Conservation (phyloP, 495 filamentous ascomycete genomes). For the Talaromyces borbonicus region DNA sequence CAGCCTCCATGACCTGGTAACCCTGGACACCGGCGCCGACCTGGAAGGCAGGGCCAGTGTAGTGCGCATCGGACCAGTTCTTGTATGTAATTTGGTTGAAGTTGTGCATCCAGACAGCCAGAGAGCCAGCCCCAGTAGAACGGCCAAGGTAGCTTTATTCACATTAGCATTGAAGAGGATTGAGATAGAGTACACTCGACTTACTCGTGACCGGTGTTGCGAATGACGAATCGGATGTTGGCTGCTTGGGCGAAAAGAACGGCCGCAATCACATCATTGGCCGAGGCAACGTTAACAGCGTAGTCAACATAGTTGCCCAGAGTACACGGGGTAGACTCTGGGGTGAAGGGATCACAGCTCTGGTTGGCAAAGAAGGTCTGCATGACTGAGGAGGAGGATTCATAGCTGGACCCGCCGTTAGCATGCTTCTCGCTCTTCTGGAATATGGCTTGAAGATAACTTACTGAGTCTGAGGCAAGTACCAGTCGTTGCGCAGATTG, state of each 20-base stretch:
- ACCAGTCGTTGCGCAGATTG: slow-evolving; percentile 18
- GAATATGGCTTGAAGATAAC: slow-evolving; percentile 4
- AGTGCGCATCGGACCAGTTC: slow-evolving; percentile 24
- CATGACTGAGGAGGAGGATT: slow-evolving; percentile 33
- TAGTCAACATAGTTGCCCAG: slow-evolving; percentile 51
- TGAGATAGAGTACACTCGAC: neutral
- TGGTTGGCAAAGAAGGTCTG: slow-evolving; percentile 31
- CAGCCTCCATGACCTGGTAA: slow-evolving; percentile 35
- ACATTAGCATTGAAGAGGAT: neutral
- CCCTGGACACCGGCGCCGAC: slow-evolving; percentile 46
- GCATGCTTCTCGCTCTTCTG: neutral
- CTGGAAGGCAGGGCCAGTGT: slow-evolving; percentile 41
- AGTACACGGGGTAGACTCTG: slow-evolving; percentile 40
- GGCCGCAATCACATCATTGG: slow-evolving; percentile 21
- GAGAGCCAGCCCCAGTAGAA: slow-evolving; percentile 44
- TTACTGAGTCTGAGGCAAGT: slow-evolving; percentile 23
- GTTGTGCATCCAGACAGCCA: slow-evolving; percentile 47
- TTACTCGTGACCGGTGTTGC: slow-evolving; percentile 50
- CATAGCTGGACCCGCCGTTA: slow-evolving; percentile 15
- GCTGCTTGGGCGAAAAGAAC: slow-evolving; percentile 40
- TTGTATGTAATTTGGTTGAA: slow-evolving; percentile 26
- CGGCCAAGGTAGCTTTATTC: slow-evolving; percentile 37
- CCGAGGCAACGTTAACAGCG: slow-evolving; percentile 25
- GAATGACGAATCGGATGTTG: slow-evolving; percentile 52
- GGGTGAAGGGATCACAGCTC: slow-evolving; percentile 47